Evolutionary conservation across 1,284 basidiomycete genomes (phyloP), one percentile per base, ranked within the genome.

Genomic region (Coniferiporia weirii): DNA sequence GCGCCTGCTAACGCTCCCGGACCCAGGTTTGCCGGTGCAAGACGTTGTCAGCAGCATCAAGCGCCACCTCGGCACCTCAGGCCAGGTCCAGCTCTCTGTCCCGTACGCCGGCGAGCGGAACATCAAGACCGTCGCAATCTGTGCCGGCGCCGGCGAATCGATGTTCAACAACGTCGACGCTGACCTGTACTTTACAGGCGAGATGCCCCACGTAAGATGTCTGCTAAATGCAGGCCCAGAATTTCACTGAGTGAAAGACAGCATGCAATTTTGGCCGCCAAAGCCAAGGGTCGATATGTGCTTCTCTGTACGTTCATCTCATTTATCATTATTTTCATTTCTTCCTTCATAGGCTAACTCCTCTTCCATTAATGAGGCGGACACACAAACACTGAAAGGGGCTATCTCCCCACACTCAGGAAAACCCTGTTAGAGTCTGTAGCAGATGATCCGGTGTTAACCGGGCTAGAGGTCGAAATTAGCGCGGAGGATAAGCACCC

Each of bases 121-220:
- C 53, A 68, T 85, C 53, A 70, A 72, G 63, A 77, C 80, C 32
- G 80, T 95, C 59, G 92, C 90, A 50, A 85, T 96, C 59, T 95
- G 93, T 70, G 93, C 92, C 35, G 93, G 93, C 32, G 86, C 88
- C 20, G 93, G 92, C 54, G 89, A 82, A 1, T 85, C 86, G 47
- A 76, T 93, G 71, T 79, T 96, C 44, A 70, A 78, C 45, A 85
- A 82, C 52, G 78, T 82, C 57, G 73, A 82, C 36, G 91, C 91
- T 46, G 91, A 95, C 70, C 80, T 93, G 27, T 91, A 91, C 70
- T 79, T 93, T 66, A 96, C 93, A 1, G 93, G 93, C n/a, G 93
- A 95, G 72, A 93, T 95, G 91, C 72, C 80, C 27, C 93, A 95
- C 72, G 91, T 92, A 72, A 62, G 85, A 71, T 53, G 35, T 3